These are phyloP conservation scores for Skeletonema menzelii DNA, from an alignment of 108 stramenopile species.

Conservation along the genomic window DNA sequence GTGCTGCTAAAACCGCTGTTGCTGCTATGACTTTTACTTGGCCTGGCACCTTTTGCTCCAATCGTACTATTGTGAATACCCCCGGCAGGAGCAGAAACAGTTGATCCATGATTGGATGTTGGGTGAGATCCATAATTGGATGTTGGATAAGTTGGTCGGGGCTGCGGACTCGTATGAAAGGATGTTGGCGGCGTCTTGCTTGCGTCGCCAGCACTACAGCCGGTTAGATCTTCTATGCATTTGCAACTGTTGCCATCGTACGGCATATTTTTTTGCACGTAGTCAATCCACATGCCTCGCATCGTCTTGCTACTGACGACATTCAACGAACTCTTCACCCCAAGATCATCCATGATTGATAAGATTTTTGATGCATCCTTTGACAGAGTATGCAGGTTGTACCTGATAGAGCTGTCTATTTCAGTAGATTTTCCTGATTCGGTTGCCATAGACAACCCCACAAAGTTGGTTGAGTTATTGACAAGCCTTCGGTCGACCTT, in stretches of 20 bases:
- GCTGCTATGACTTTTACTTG: not conserved
- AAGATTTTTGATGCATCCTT: slow-evolving; percentile 3
- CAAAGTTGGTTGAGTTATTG: slow-evolving; percentile 15
- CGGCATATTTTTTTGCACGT: slow-evolving; percentile 12
- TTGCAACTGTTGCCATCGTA: slow-evolving; percentile 35
- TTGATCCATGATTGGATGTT: slow-evolving; percentile 2
- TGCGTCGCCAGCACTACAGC: not conserved
- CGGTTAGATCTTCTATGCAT: slow-evolving; percentile 2
- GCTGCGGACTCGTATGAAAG: not conserved
- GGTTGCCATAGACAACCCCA: slow-evolving; percentile 10
- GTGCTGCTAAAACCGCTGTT: not conserved
- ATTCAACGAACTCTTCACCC: slow-evolving; percentile 1
- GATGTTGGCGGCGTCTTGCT: not conserved
- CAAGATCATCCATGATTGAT: slow-evolving; percentile 19
- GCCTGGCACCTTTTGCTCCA: not conserved
- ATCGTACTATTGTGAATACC: not conserved
- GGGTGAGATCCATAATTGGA: slow-evolving; percentile 2
- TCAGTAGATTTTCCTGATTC: not conserved
- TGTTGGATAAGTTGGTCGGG: not conserved
- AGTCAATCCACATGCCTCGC: slow-evolving; percentile 31
- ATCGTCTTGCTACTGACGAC: slow-evolving; percentile 2
- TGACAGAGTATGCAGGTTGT: slow-evolving; percentile 16
- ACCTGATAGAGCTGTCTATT: slow-evolving; percentile 15
- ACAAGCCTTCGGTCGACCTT: slow-evolving; percentile 6
- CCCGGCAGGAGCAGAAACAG: slow-evolving; percentile 7